Evolutionary conservation across 176 grass and related monocot genomes (phyloP).

Genomic region (Musa itinerans): DNA sequence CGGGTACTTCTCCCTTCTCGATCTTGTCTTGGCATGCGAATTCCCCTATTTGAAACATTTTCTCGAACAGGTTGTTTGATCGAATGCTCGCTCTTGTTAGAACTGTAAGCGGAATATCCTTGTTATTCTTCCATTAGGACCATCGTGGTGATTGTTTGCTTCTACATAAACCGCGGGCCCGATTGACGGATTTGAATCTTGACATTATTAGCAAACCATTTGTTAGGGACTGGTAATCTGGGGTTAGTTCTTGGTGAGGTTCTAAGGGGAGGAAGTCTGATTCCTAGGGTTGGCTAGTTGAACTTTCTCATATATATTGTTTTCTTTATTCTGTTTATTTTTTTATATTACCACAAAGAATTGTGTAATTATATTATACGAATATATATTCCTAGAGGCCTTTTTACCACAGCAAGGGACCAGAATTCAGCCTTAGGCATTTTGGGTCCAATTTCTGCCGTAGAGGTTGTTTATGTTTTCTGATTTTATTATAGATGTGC

Average conservation of each 20-base stretch:
- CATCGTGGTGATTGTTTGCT: neutral
- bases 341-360: neutral
- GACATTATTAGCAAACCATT: neutral
- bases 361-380: neutral
- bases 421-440: neutral
- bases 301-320: no score
- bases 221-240: neutral
- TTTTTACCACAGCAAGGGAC: neutral
- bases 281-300: neutral
- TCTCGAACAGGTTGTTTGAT: neutral
- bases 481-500: no score
- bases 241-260: neutral
- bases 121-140: neutral
- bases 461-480: no score
- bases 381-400: neutral
- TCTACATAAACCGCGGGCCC: neutral
- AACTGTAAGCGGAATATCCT: neutral
- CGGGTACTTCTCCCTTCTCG: conserved; percentile 29
- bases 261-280: neutral
- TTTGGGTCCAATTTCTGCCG: neutral
- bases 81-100: neutral
- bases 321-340: neutral
- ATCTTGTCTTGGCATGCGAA: neutral
- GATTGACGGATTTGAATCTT: neutral
- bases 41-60: neutral